A percentile compares a stretch with the other conserved stretches of the same genome.
Evolutionary conservation across 2,329 filamentous ascomycete species (phyloP).

Genomic region (Beauveria australis): DNA sequence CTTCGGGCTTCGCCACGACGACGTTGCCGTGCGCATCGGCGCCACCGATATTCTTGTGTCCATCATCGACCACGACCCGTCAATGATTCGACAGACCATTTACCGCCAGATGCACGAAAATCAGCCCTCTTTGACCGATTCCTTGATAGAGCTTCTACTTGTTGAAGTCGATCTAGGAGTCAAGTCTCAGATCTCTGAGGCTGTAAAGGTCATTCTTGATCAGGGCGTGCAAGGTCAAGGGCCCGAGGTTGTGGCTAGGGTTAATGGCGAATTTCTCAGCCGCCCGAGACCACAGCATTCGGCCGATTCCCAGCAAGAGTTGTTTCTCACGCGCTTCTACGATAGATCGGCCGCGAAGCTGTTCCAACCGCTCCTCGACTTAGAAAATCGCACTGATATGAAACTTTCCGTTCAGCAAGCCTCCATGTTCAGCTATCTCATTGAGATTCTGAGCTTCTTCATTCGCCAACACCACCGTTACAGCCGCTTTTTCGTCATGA

Average conservation of each 20-base stretch:
- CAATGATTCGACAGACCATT: conserved; percentile 89
- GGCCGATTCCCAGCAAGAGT: conserved; percentile 67
- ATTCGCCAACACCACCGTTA: conserved; percentile 80
- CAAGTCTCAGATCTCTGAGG: conserved; percentile 91
- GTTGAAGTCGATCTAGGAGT: conserved; percentile 90
- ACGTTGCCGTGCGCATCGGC: conserved; percentile 79
- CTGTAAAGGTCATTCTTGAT: conserved; percentile 88
- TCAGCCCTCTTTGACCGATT: conserved; percentile 78
- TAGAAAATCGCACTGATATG: conserved; percentile 62
- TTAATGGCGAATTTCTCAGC: conserved; percentile 59
- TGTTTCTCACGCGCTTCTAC: conserved; percentile 84
- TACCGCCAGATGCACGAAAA: conserved; percentile 88
- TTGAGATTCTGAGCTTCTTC: conserved; percentile 92
- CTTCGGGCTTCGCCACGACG: conserved; percentile 77
- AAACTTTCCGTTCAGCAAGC: conserved; percentile 75
- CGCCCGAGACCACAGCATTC: conserved; percentile 48
- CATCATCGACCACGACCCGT: conserved; percentile 90
- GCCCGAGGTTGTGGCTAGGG: conserved; percentile 51
- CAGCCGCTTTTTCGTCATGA: conserved; percentile 80
- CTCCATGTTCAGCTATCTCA: conserved; percentile 81
- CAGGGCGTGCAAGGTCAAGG: conserved; percentile 41
- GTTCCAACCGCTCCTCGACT: conserved; percentile 76
- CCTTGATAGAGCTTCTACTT: conserved; percentile 81
- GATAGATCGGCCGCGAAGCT: conserved; percentile 76
- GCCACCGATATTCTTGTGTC: conserved; percentile 90